These are phyloP conservation scores for Dentipellis sp. DNA, from an alignment of 768 basidiomycete genomes.

Conservation along the genomic window DNA sequence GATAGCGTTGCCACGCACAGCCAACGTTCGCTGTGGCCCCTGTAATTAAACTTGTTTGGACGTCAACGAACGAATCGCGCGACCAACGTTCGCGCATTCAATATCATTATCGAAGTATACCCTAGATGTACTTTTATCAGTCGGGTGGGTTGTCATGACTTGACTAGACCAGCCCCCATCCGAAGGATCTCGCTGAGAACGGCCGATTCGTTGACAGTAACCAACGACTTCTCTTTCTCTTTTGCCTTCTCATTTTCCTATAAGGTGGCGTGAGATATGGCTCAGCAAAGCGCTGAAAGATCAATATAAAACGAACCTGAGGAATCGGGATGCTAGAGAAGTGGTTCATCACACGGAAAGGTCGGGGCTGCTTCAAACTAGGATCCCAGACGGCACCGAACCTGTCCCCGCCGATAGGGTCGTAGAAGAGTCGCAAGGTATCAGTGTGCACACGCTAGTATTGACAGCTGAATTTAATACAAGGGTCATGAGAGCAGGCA, in stretches of 20 bases:
- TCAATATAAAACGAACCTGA: slow-evolving; percentile 20
- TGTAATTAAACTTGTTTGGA: no score
- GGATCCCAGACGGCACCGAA: slow-evolving; percentile 90
- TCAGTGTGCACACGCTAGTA: slow-evolving; percentile 61
- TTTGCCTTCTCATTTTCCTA: slow-evolving; percentile 23
- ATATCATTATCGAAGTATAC: background rate
- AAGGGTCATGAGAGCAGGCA: background rate
- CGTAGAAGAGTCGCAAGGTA: slow-evolving; percentile 77
- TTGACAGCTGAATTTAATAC: slow-evolving; percentile 2
- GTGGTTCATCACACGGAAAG: slow-evolving; percentile 76
- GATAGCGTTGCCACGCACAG: no score
- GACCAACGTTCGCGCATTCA: no score
- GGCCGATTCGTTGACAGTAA: slow-evolving; percentile 55
- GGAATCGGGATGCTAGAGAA: slow-evolving; percentile 58
- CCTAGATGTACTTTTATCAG: background rate
- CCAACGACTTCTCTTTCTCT: slow-evolving; percentile 49
- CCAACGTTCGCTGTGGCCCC: no score
- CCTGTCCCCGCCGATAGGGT: slow-evolving; percentile 66
- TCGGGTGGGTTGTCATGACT: slow-evolving; percentile 14
- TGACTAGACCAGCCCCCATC: slow-evolving; percentile 61
- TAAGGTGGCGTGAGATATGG: background rate
- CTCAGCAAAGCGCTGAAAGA: background rate
- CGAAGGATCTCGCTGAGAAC: slow-evolving; percentile 71
- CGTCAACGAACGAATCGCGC: no score
- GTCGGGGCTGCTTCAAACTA: slow-evolving; percentile 43